Evolutionary conservation across 2,329 filamentous ascomycete genomes (phyloP), one percentile per base, ranked within the genome.

Genomic region (Fusarium haematococcum): DNA sequence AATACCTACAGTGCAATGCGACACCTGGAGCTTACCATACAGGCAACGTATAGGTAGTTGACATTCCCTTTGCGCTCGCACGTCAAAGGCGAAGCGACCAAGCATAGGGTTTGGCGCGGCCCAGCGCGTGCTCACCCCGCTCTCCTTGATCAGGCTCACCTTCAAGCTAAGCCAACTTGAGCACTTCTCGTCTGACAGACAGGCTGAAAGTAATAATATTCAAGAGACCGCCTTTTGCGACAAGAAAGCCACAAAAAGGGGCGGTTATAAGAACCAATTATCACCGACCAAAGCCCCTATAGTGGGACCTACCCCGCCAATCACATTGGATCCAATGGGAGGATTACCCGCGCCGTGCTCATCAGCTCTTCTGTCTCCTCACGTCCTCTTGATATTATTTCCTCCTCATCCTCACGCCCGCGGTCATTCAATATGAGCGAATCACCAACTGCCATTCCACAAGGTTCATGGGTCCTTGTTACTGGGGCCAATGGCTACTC

Each of bases 401-500:
- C 33, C 23, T 39, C 10, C n/a, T n/a, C 33, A 16, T 20, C 11
- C n/a, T 58, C 32, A 39, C 54, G 33, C 20, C 32, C 20, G 33
- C 33, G 25, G 23, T 3, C 33, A 27, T 58, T 58, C 54, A 33
- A n/a, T 13, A 58, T 58, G 54, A 37, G 54, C 32, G 33, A 58
- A 37, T 58, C 20, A 37, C 5, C 33, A 35, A 63, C 45, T 27
- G 45, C 37, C 16, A 65, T 63, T 33, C 60, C 60, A 23, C 23
- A 32, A 14, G 60, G 60, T 6, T 63, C 45, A 30, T 39, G 45
- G 60, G 32, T 63, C 20, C 60, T 63, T 25, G 35, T 63, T 32
- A 63, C 60, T n/a, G 60, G 60, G 30, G 60, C 60, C 11, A 63
- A 50, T 27, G 33, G 45, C 45, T 63, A 63, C 39, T 35, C 50